Evolutionary conservation across 2,329 filamentous ascomycete genomes (phyloP), one percentile per base, ranked within the genome.

Genomic region (Hypocreales sp.): DNA sequence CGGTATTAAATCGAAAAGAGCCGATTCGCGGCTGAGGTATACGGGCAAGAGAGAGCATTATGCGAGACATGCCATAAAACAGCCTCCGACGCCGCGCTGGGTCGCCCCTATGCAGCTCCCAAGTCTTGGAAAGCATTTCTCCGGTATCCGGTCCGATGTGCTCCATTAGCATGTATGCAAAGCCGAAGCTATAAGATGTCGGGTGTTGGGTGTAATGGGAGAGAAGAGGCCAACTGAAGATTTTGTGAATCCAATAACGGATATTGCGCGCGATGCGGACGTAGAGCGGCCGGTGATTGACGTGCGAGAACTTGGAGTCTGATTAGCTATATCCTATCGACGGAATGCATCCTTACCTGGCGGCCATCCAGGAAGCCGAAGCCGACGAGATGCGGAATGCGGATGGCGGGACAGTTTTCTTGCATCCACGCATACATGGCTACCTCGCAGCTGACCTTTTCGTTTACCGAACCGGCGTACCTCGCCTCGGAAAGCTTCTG

Each of bases 351-450:
- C n/a, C 36, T 7, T 23, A 42, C 37, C 4, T 37, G 33, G 9
- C 17, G 17, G 13, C 33, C 29, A 15, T 39, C 31, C 11, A 8
- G 14, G 15, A 39, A 34, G 25, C 37, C 34, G 22, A 41, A 42
- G 9, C 30, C 39, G 20, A 33, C 34, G 4, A 41, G 33, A 13
- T 29, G 27, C 22, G 42, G 45, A 25, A 48, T 45, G 10, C 33
- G 40, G 20, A 49, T 37, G 25, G 46, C 31, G 17, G 39, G 30
- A 31, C 40, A 51, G 24, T 40, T 13, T 20, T 47, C 28, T 30
- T 49, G 40, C 27, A 53, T 44, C 47, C 44, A 51, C 7, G 35
- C 32, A 29, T 51, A 51, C 15, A 39, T 39, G 32, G 40, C 46
- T 6, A 45, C 44, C 36, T 52, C 46, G 25, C 37, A 46, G 24